phyloP scores from a whole-genome alignment of 1,284 basidiomycete species.

The Tremellales sp. region DNA sequence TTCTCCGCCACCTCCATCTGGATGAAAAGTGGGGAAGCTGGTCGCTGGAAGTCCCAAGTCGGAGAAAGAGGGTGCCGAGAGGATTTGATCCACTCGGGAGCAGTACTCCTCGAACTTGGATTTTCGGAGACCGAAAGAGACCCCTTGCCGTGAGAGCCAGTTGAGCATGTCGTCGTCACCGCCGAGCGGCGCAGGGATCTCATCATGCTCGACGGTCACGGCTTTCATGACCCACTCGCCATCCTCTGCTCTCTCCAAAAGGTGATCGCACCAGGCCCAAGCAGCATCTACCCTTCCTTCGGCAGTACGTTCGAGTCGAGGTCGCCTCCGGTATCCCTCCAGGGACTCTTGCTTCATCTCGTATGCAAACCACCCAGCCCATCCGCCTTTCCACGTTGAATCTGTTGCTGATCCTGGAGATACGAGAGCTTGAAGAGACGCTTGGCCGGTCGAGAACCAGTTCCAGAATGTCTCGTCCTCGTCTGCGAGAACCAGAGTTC shows the following conservation, averaged over 20 bases:
- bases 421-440: slow-evolving; percentile 9
- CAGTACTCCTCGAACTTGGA: slow-evolving; percentile 22
- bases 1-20: slow-evolving; percentile 40
- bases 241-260: slow-evolving; percentile 47
- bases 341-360: slow-evolving; percentile 56
- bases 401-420: no score
- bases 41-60: slow-evolving; percentile 2
- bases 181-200: slow-evolving; percentile 1
- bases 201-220: slow-evolving; percentile 27
- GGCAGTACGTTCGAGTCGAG: slow-evolving; percentile 2
- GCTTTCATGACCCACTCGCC: slow-evolving; percentile 50
- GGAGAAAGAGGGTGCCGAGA: slow-evolving; percentile 2
- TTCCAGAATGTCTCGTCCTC: slow-evolving; percentile 42
- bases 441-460: slow-evolving; percentile 38
- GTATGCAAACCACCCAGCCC: slow-evolving; percentile 55
- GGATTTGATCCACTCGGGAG: slow-evolving; percentile 4
- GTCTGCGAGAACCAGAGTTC: no score
- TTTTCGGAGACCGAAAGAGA: slow-evolving; percentile 27
- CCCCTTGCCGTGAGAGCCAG: slow-evolving; percentile 32
- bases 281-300: slow-evolving; percentile 43
- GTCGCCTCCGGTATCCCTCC: slow-evolving; percentile 29
- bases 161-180: slow-evolving; percentile 20
- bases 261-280: slow-evolving; percentile 48
- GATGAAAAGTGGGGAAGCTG: slow-evolving; percentile 35
- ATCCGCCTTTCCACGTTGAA: slow-evolving; percentile 53